Evolutionary conservation across 768 basidiomycete genomes (phyloP).

Genomic region (Auriscalpium vulgare): DNA sequence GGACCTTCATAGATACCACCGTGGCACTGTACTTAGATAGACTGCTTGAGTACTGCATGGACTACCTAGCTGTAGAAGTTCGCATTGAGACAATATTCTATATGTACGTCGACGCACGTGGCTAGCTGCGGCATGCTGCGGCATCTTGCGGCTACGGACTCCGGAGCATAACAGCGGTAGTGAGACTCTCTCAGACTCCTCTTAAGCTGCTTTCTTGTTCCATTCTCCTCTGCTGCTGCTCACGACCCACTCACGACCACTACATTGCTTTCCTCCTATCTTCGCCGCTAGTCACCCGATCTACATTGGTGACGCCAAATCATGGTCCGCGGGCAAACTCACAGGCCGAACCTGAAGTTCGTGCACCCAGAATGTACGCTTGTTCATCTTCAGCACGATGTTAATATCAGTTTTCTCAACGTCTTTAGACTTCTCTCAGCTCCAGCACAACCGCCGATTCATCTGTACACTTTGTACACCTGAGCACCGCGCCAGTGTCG

Average conservation of each 20-base stretch:
- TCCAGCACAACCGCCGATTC: conserved; percentile 20
- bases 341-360: not conserved
- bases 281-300: not conserved
- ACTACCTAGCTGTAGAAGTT: too few relatives aligned
- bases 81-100: too few relatives aligned
- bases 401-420: not conserved
- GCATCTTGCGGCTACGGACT: too few relatives aligned
- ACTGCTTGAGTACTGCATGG: too few relatives aligned
- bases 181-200: too few relatives aligned
- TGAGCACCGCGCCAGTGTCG: conserved; percentile 12
- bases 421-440: conserved; percentile 17
- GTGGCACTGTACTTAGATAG: not conserved
- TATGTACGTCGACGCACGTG: too few relatives aligned
- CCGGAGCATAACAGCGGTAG: too few relatives aligned
- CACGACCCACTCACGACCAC: not conserved
- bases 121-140: too few relatives aligned
- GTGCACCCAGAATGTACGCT: not conserved
- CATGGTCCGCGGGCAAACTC: not conserved
- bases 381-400: not conserved
- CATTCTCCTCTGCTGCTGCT: too few relatives aligned
- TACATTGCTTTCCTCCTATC: not conserved
- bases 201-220: too few relatives aligned
- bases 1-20: conserved; percentile 43
- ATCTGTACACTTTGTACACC: conserved; percentile 27
- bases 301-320: not conserved